phyloP scores from a whole-genome alignment of 2,329 filamentous ascomycete genomes.

The Ciborinia camelliae region DNA sequence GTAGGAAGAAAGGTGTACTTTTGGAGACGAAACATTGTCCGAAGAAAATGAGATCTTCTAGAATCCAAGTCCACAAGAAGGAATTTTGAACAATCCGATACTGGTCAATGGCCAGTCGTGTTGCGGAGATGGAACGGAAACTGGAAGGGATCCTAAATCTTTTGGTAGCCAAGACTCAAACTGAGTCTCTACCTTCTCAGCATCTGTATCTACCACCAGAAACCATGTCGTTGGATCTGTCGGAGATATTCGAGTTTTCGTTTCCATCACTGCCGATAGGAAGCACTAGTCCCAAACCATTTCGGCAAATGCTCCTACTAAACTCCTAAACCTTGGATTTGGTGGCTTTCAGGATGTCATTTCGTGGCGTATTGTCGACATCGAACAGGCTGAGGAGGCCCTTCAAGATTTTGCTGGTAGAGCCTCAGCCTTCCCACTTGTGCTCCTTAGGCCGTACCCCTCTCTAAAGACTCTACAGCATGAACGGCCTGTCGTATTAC shows the following conservation, averaged over 20 bases:
- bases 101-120: slow-evolving; percentile 28
- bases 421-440: slow-evolving; percentile 28
- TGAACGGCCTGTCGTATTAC: slow-evolving; percentile 51
- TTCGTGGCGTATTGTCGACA: slow-evolving; percentile 21
- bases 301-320: slow-evolving; percentile 45
- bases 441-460: slow-evolving; percentile 39
- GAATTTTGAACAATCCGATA: not conserved
- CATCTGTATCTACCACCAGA: slow-evolving; percentile 8
- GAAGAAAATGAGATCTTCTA: slow-evolving; percentile 46
- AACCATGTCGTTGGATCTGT: slow-evolving; percentile 3
- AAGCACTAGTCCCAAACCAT: not conserved
- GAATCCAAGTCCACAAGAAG: slow-evolving; percentile 40
- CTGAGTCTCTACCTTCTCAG: slow-evolving; percentile 17
- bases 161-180: slow-evolving; percentile 21
- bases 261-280: not conserved
- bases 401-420: slow-evolving; percentile 22
- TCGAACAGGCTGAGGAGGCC: slow-evolving; percentile 25
- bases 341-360: slow-evolving; percentile 36
- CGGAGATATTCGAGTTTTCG: slow-evolving; percentile 4
- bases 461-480: slow-evolving; percentile 45
- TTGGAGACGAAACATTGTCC: slow-evolving; percentile 48
- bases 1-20: slow-evolving; percentile 40
- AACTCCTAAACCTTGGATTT: slow-evolving; percentile 48
- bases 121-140: slow-evolving; percentile 38
- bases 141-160: slow-evolving; percentile 30